Base-by-base conservation (phyloP, 352 stramenopile species). In the Globisporangium cystogenes region DNA sequence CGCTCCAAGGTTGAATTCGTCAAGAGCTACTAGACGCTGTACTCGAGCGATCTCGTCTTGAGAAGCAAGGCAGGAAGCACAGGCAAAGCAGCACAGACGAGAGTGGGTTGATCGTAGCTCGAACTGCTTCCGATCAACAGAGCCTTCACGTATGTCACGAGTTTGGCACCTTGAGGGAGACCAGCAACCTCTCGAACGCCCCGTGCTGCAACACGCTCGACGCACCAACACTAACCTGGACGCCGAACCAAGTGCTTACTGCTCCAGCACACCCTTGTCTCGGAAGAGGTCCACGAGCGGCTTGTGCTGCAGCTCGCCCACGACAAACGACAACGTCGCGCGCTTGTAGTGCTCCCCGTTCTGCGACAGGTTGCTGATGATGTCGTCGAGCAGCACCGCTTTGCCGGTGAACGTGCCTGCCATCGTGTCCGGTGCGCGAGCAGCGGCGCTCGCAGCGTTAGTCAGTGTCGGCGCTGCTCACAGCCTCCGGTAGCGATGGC, bases 291-390 rank as follows among this genome's bases (percentile, higher is more conserved):
- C 67, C 53, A 73, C 82, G 8, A 95, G 57, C 31, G 75, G 65
- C 60, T 88, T 83, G 64, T 95, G 85, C 57, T 93, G 82, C 66
- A 87, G 67, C 53, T 93, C 80, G 21, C 85, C 85, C 35, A 95
- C 67, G 29, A 82, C 70, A 40, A 79, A 87, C 16, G 85, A 86
- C 33, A 95, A 60, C 26, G 73, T 89, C 42, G 82, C 82, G 42
- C 74, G 72, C 60, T 76, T 66, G 66, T 93, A 95, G 55, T 95
- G 78, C 39, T 72, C 64, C 44, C 64, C 62, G 43, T 89, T 70
- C 16, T 52, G 56, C 48, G 72, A 74, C 31, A 95, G 48, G 59
- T 93, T 93, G 68, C 86, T 84, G 48, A 95, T 87, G 26, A 93
- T 79, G 56, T 95, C 81, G 46, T 93, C 78, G 20, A 95, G 72